Percentiles rank a stretch among this genome's conserved stretches.
Conservation (phyloP, 176 grass and related monocot genomes). For the Leersia perrieri region DNA sequence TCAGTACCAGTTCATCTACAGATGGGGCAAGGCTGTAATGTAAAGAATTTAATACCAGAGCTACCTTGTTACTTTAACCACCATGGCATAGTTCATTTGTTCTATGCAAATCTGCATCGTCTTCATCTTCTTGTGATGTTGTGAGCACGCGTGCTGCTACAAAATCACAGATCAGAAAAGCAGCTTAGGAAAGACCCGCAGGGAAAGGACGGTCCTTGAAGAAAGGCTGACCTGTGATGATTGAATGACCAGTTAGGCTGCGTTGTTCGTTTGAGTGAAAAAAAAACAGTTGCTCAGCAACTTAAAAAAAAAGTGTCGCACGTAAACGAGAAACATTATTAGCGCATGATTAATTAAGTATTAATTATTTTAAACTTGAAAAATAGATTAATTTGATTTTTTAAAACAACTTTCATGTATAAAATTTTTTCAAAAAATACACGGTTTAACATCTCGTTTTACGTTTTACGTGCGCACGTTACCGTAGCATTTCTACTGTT, state of each 20-base stretch:
- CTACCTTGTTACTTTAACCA: constrained; percentile 11
- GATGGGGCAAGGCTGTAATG: constrained; percentile 5
- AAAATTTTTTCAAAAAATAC: too few species aligned
- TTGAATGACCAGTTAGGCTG: constrained; percentile 20
- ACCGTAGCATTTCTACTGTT: too few species aligned
- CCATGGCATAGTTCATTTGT: constrained; percentile 6
- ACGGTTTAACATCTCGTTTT: too few species aligned
- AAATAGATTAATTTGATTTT: too few species aligned
- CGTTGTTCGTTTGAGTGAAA: too few species aligned
- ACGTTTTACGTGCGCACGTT: too few species aligned
- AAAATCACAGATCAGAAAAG: constrained; percentile 13
- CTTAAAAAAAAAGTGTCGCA: too few species aligned
- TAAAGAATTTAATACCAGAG: neutral
- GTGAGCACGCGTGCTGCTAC: constrained; percentile 36
- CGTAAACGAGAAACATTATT: too few species aligned
- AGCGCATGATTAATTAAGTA: too few species aligned
- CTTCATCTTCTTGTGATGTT: neutral
- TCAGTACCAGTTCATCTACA: neutral
- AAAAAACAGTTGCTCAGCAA: too few species aligned
- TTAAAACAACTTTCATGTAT: too few species aligned
- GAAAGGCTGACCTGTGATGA: constrained; percentile 34
- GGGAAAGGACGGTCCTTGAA: constrained; percentile 23
- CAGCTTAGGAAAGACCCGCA: constrained; percentile 6
- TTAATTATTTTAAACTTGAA: too few species aligned
- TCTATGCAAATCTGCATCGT: neutral